Evolutionary conservation across 257 asterid genomes (phyloP), one percentile per base, ranked within the genome.

Genomic region (Gentiana dahurica): DNA sequence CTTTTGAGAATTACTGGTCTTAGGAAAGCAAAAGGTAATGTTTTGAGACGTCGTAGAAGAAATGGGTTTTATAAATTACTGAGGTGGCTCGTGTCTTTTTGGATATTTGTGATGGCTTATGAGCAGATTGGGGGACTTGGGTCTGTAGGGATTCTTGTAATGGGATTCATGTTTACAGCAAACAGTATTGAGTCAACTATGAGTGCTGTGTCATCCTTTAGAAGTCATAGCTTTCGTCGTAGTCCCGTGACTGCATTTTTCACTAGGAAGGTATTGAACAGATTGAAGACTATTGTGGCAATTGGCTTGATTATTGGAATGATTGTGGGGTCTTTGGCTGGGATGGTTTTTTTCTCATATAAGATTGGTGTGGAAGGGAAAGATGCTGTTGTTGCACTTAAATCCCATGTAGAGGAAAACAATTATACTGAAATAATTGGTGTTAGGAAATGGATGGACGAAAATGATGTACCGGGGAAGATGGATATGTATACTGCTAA

Each of bases 381-480:
- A 69, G 94, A 83, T 41, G 95, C 99, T 0, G 95, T 92, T 36
- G 73, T 73, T 51, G 94, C 94, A 0, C 74, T 85, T 46, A 92
- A 92, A 70, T 72, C 94, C 6, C 99, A 83, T 39, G 89, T 92
- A 1, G 94, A 92, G 63, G 87, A 81, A 67, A 88, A 85, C 55
- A 92, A 92, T 36, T 92, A 92, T 24, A 75, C 97, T 12, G 99
- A 92, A 82, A 88, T 66, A 65, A 85, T 88, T 1, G 99, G 97
- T 4, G 77, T 92, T n/a, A 84, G 70, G 76, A 68, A 85, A 65
- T 92, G 99, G 99, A 88, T 92, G 94, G 97, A 85, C 10, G 97
- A 92, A 49, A 85, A 87, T 54, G 99, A 92, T 63, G 85, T 92
- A 13, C 88, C 99, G 0, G 89, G 82, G 15, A 80, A 83, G 91